Evolutionary conservation across 441 rosid species (phyloP).

Genomic region (Euphorbia neoarborescens): DNA sequence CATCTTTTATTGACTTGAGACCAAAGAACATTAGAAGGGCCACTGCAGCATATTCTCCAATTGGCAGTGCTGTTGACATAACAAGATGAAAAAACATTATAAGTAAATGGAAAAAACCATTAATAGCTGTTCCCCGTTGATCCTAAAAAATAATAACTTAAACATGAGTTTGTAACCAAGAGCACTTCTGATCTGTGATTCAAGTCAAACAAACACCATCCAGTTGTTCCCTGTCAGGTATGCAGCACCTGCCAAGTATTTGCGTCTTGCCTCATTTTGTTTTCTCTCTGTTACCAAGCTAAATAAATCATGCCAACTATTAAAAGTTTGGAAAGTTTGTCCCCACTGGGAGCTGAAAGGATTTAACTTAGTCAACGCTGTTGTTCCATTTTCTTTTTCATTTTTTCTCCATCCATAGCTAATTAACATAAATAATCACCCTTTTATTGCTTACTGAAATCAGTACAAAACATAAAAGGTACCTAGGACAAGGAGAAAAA

Average conservation of each 20-base stretch:
- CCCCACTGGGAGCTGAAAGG: not conserved
- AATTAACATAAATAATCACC: not conserved
- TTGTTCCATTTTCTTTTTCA: not conserved
- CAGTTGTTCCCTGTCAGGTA: not conserved
- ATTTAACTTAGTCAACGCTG: not conserved
- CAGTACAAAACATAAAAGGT: conserved; percentile 5
- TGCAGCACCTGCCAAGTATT: not conserved
- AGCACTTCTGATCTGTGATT: not conserved
- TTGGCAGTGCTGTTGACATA: conserved; percentile 60
- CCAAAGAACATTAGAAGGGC: conserved; percentile 86
- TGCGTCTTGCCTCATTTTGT: not conserved
- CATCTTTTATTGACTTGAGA: conserved; percentile 88
- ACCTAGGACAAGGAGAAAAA: conserved; percentile 6
- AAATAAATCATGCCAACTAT: not conserved
- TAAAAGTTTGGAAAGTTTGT: not conserved
- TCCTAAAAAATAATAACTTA: not conserved
- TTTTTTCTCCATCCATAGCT: not conserved
- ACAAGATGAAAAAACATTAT: conserved; percentile 18
- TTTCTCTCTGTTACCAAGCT: not conserved
- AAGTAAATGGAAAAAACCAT: not conserved
- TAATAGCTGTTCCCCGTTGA: not conserved
- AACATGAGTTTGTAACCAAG: not conserved
- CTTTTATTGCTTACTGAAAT: not conserved
- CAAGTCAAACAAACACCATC: not conserved
- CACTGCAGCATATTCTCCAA: conserved; percentile 93